Evolutionary conservation across 148 eudicot genomes (phyloP), one percentile per base, ranked within the genome.

Genomic region (Selenicereus undatus): DNA sequence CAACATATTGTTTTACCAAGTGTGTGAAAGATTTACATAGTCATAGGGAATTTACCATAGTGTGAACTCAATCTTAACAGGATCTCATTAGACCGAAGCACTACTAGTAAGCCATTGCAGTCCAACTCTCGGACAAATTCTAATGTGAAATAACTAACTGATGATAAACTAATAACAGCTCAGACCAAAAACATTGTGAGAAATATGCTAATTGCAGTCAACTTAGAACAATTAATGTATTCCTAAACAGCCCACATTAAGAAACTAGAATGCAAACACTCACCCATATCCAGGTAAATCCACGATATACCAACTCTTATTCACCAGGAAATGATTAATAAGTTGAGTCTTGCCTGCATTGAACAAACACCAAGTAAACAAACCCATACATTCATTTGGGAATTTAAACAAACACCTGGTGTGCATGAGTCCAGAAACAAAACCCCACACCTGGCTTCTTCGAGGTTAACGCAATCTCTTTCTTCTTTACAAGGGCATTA

Each of bases 231-330:
- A 18, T 13, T 51, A 16, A 50, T 20, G 11, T 16, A 14, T 11
- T 72, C 26, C 4, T 20, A 32, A 13, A 32, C n/a, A 4, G 16
- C 29, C 18, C 24, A n/a, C 45, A 62, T 18, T 51, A 50, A 29
- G 45, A 29, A 69, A 75, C 27, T 11, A 71, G 14, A 48, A 54
- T 13, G 11, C 21, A 76, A 24, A 27, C 32, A 80, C 95, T 89
- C 79, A 96, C 97, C 99, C 98, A 81, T 96, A 96, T 54, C 98
- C 99, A 78, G 99, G 99, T 82, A 96, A 89, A 90, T 96, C 98
- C 73, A 96, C 99, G 39, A 96, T 88, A 84, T 94, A 92, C 98
- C 99, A 96, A 45, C 90, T 88, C 80, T 88, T 93, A 78, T 96
- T 92, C 68, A 96, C 93, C 80, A 96, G 84, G 83, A 96, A 96